phyloP scores from a whole-genome alignment of 768 basidiomycete genomes.

The Kwoniella dendrophila region DNA sequence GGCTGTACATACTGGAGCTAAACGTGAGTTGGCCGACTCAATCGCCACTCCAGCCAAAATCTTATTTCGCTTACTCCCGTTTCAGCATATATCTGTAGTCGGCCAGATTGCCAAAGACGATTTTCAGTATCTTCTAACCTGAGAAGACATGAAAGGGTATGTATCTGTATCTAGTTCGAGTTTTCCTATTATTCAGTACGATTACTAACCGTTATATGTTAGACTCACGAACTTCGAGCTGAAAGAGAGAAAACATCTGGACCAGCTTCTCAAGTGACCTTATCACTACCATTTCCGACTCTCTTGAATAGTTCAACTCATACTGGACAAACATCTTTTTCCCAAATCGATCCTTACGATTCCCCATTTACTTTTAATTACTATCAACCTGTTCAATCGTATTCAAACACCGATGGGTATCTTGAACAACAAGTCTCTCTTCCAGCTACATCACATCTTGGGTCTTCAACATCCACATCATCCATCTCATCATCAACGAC shows the following conservation, averaged over 20 bases:
- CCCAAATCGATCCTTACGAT: not conserved
- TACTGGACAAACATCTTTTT: not conserved
- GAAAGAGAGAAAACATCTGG: constrained; percentile 2
- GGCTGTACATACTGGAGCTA: constrained; percentile 53
- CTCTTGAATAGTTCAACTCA: not conserved
- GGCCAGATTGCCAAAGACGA: constrained; percentile 38
- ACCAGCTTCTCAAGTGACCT: not conserved
- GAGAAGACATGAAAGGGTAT: constrained; percentile 47
- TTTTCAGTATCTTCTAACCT: constrained; percentile 53
- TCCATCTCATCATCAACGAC: not conserved
- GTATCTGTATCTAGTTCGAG: not conserved
- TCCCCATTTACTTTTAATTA: not conserved
- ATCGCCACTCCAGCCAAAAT: not conserved
- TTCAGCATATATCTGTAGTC: constrained; percentile 35
- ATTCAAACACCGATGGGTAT: not conserved
- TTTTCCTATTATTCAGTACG: not conserved
- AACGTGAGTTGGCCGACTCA: constrained; percentile 34
- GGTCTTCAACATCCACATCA: not conserved
- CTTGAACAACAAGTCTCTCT: not conserved
- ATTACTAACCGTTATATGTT: not conserved
- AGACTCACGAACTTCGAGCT: constrained; percentile 16
- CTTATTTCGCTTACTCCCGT: not conserved
- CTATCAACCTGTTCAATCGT: not conserved
- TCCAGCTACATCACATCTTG: not conserved
- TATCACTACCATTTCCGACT: not conserved